Percentiles rank a stretch among this genome's conserved stretches.
Evolutionary conservation across 352 stramenopile species (phyloP).

Genomic region (Thalassiosira mediterranea): DNA sequence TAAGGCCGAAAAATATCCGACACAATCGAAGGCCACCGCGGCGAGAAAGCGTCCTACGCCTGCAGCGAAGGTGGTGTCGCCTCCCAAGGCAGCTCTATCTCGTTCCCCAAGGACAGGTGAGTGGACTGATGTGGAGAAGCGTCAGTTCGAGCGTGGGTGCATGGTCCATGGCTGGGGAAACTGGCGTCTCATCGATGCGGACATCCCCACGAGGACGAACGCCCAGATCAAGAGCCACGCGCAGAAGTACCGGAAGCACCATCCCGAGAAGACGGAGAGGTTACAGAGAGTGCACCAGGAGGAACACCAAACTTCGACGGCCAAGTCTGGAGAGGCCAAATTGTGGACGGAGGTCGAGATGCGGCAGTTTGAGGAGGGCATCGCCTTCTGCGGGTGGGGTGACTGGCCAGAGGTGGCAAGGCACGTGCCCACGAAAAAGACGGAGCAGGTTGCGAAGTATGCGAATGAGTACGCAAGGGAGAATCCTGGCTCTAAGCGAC

Average conservation of each 20-base stretch:
- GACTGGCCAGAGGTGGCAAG: no score
- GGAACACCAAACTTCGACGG: no score
- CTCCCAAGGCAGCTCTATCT: no score
- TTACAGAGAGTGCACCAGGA: constrained; percentile 4
- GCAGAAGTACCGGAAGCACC: constrained; percentile 1
- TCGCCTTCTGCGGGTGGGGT: neutral
- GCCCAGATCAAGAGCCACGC: constrained; percentile 4
- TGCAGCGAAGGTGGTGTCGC: neutral
- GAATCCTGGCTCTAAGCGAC: no score
- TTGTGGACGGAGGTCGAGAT: neutral
- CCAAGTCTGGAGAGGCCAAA: neutral
- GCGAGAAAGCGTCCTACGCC: no score
- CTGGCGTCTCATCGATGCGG: constrained; percentile 6
- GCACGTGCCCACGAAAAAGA: no score
- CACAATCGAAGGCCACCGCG: no score
- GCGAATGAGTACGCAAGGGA: no score
- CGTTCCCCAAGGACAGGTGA: neutral
- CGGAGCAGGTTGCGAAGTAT: no score
- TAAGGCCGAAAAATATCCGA: no score
- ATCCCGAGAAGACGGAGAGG: constrained; percentile 10
- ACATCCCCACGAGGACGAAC: constrained; percentile 11
- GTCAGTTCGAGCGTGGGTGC: constrained; percentile 19
- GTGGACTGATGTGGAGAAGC: constrained; percentile 21
- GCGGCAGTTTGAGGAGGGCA: neutral
- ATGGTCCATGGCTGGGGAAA: constrained; percentile 31